These are phyloP conservation scores for Diaporthe citri DNA, from an alignment of 2,329 filamentous ascomycete species.

Conservation along the genomic window DNA sequence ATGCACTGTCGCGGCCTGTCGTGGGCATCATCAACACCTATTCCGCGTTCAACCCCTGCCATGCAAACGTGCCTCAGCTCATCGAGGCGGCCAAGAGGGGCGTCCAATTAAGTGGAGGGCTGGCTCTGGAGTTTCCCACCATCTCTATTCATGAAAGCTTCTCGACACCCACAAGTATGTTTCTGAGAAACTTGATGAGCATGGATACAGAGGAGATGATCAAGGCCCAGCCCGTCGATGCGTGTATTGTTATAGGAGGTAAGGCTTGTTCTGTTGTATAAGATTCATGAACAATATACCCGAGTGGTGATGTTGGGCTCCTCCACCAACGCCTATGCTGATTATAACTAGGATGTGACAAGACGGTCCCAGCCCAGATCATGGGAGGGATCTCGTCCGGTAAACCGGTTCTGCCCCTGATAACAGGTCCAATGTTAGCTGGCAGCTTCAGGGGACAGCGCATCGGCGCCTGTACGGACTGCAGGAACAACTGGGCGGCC, in stretches of 20 bases:
- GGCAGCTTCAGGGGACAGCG: slow-evolving; percentile 74
- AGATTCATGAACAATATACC: neutral
- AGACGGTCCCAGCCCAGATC: slow-evolving; percentile 79
- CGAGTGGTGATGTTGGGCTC: neutral
- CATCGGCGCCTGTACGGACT: slow-evolving; percentile 81
- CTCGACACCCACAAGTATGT: slow-evolving; percentile 80
- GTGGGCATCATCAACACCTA: slow-evolving; percentile 82
- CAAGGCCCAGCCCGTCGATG: slow-evolving; percentile 77
- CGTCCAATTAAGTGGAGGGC: slow-evolving; percentile 73
- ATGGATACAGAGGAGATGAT: slow-evolving; percentile 88
- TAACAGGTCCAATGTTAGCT: slow-evolving; percentile 82
- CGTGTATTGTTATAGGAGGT: slow-evolving; percentile 76
- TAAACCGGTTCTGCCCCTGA: slow-evolving; percentile 76
- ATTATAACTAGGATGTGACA: slow-evolving; percentile 71
- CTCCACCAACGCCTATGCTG: neutral
- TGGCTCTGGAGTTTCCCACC: slow-evolving; percentile 80
- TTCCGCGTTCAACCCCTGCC: slow-evolving; percentile 81
- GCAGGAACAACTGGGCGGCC: slow-evolving; percentile 78
- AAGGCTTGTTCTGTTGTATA: slow-evolving; percentile 38
- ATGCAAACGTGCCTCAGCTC: slow-evolving; percentile 78
- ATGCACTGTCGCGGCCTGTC: slow-evolving; percentile 77
- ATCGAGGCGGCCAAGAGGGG: slow-evolving; percentile 79
- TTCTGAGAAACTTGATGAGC: slow-evolving; percentile 79
- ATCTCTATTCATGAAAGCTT: slow-evolving; percentile 80
- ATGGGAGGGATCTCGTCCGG: slow-evolving; percentile 84